Conservation (phyloP, 2,329 filamentous ascomycete genomes). For the Hyphodiscus sp. region DNA sequence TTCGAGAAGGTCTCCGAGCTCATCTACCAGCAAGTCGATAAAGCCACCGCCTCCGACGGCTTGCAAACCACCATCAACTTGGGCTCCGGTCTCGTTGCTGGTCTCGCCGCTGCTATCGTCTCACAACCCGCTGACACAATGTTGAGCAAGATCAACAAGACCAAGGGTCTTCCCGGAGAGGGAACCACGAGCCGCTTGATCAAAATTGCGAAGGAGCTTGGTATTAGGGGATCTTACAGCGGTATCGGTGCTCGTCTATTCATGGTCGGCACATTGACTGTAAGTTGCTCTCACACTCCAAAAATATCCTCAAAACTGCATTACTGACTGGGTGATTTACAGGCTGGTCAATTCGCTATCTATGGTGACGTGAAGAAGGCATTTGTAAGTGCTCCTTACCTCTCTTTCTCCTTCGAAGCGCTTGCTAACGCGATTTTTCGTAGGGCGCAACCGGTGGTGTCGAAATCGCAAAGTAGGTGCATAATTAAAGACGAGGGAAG, state of each 20-base stretch:
- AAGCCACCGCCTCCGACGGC: slow-evolving; percentile 59
- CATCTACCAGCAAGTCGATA: slow-evolving; percentile 64
- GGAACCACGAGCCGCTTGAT: slow-evolving; percentile 72
- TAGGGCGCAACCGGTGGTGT: slow-evolving; percentile 55
- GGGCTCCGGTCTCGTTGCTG: slow-evolving; percentile 66
- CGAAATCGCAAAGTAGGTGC: slow-evolving; percentile 49
- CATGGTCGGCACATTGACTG: slow-evolving; percentile 41
- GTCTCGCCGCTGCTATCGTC: slow-evolving; percentile 82
- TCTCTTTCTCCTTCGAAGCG: neutral
- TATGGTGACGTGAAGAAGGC: slow-evolving; percentile 71
- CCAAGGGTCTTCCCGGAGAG: slow-evolving; percentile 79
- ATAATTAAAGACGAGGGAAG: neutral
- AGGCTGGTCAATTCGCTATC: slow-evolving; percentile 75
- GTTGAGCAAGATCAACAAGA: slow-evolving; percentile 96
- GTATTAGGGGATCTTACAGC: slow-evolving; percentile 67
- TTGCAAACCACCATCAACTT: slow-evolving; percentile 78
- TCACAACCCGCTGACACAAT: slow-evolving; percentile 91
- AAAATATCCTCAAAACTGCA: neutral
- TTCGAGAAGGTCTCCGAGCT: slow-evolving; percentile 81
- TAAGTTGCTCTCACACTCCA: slow-evolving; percentile 5
- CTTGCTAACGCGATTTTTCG: neutral
- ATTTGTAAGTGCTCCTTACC: slow-evolving; percentile 35
- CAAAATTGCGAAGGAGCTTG: slow-evolving; percentile 86
- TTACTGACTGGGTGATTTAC: slow-evolving; percentile 1
- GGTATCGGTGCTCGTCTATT: slow-evolving; percentile 77